Evolutionary conservation across 2,329 filamentous ascomycete species (phyloP), one percentile per base, ranked within the genome.

Genomic region (Xylaria sp.): DNA sequence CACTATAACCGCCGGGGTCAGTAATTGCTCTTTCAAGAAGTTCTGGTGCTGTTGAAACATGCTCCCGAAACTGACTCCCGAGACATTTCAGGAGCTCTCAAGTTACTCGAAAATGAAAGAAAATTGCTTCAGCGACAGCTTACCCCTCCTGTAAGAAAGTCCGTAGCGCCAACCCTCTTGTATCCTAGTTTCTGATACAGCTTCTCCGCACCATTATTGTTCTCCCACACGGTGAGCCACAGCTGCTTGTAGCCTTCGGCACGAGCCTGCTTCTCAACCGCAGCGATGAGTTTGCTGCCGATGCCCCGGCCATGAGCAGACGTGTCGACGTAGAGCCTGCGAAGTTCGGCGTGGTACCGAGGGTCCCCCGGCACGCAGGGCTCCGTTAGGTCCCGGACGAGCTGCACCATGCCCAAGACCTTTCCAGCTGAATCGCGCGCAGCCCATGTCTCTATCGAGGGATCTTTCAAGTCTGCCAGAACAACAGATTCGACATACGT

Each of bases 181-280:
- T 73, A 78, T 4, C 76, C 75, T 5, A 75, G 55, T 42, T 65
- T 65, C 63, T 59, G 27, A 45, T 78, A 78, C 54, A 78, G 61
- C 30, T 66, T 67, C 68, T 73, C 68, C 1, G 75, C 73, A 8
- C 30, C 55, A 5, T 19, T 1, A 32, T 75, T 74, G 2, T 77
- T 45, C 62, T 78, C 75, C 75, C 75, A 78, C 1, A 78, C 77
- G 2, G 71, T 73, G 36, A 78, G 54, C 76, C 76, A 78, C 8
- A 78, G 42, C 30, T 70, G 48, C 58, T 67, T 48, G 65, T 75
- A 75, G 14, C 76, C 75, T 63, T 76, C 73, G 17, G 67, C 71
- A 34, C 72, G 72, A 2, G 77, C 77, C 56, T 60, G 70, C 1
- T 21, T 48, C 65, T 77, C 76, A 3, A 77, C 71, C 0, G 68